A percentile compares a stretch with the other conserved stretches of the same genome.
phyloP scores from a whole-genome alignment of 768 basidiomycete genomes.

The Pleurotus giganteus region DNA sequence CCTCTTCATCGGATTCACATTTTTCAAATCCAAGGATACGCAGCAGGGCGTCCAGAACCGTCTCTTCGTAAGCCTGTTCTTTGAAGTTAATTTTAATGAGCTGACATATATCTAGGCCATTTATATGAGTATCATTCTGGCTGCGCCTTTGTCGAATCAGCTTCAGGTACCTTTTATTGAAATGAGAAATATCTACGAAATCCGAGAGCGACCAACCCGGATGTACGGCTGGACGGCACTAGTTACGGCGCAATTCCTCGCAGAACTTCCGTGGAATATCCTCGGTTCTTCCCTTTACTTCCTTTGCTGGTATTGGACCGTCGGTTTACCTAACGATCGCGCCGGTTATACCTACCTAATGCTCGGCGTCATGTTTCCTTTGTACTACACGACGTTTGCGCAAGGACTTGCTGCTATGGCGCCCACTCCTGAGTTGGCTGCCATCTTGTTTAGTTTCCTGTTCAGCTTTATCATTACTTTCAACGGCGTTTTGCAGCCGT shows the following conservation, averaged over 20 bases:
- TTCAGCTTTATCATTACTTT: constrained; percentile 61
- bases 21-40: constrained; percentile 52
- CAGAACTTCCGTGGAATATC: constrained; percentile 67
- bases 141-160: constrained; percentile 58
- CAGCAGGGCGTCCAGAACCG: constrained; percentile 62
- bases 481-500: constrained; percentile 65
- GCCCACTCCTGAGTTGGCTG: constrained; percentile 53
- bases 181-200: constrained; percentile 61
- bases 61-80: constrained; percentile 51
- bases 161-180: constrained; percentile 61
- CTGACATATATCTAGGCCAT: constrained; percentile 36
- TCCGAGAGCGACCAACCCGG: constrained; percentile 60
- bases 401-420: constrained; percentile 57
- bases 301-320: constrained; percentile 73
- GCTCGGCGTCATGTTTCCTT: constrained; percentile 33
- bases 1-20: constrained; percentile 64
- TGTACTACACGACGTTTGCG: constrained; percentile 43
- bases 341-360: constrained; percentile 53
- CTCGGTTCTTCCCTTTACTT: constrained; percentile 59
- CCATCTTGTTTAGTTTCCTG: constrained; percentile 47
- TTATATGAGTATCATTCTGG: constrained; percentile 53
- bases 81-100: constrained; percentile 9
- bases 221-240: constrained; percentile 68
- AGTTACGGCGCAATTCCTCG: constrained; percentile 49
- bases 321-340: constrained; percentile 52